Conservation (phyloP, 352 stramenopile genomes). For the Phytophthora ohioensis region DNA sequence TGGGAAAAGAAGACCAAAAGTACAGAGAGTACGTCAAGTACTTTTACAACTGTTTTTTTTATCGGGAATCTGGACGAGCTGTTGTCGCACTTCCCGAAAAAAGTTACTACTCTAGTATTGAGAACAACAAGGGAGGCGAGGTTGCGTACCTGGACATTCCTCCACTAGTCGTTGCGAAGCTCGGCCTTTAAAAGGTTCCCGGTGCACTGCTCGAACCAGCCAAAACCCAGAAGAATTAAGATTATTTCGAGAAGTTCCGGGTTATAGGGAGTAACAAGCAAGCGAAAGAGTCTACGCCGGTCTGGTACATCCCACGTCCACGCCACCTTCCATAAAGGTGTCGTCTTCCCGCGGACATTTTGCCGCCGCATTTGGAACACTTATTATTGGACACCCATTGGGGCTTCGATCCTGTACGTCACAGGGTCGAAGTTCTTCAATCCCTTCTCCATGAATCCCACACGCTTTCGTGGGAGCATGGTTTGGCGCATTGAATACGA, state of each 20-base stretch:
- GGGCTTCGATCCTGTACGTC: no score
- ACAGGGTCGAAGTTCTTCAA: no score
- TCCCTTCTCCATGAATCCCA: no score
- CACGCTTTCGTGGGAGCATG: no score
- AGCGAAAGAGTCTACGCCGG: not conserved
- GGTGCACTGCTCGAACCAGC: not conserved
- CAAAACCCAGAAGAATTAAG: not conserved
- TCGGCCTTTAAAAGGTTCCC: not conserved
- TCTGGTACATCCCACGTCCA: no score
- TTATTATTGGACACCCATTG: no score
- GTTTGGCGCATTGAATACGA: no score
- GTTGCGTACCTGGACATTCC: not conserved
- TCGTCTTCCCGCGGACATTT: no score
- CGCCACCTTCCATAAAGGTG: no score
- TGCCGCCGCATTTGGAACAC: no score
- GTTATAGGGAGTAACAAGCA: not conserved
- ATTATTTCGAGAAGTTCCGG: not conserved
- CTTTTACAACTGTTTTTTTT: not conserved
- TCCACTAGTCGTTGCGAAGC: not conserved
- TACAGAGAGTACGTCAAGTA: constrained; percentile 1
- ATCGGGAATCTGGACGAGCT: not conserved
- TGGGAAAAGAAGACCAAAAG: not conserved
- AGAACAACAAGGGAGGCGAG: not conserved
- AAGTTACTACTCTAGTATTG: not conserved
- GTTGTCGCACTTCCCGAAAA: not conserved